Base-by-base conservation (phyloP, 2,329 filamentous ascomycete species). In the Parastagonospora nodorum region DNA sequence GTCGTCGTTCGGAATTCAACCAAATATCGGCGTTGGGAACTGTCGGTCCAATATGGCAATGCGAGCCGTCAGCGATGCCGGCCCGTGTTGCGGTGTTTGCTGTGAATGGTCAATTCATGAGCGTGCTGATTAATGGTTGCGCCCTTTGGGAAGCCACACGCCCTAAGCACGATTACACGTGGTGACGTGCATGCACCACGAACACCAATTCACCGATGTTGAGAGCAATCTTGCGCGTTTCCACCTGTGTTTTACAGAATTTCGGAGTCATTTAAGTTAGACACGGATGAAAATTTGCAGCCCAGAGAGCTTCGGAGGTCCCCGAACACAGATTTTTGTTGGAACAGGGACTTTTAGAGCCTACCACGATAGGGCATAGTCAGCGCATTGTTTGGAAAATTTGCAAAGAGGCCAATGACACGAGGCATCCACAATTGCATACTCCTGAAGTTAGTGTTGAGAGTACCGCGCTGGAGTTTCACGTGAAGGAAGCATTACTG, bases 311-410 rank as follows among this genome's bases (percentile, higher is more conserved):
- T 44, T 59, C 56, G 53, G 62, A 49, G 15, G 42, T 9, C 45
- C 29, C 58, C 53, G 56, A 59, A 51, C 14, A 39, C 45, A 53
- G 55, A 14, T 19, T 45, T 38, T 37, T 27, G 29, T 47, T 35
- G 44, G 32, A 39, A 35, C 5, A 39, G 49, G 42, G 48, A 50
- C 33, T 42, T 36, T 24, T 58, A 51, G 53, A 56, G 51, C 51
- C 57, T 59, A 59, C 50, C 56, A 65, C 47, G 56, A 57, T 58
- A 57, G 37, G 57, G 57, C 45, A 58, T 65, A 63, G 62, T 38
- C 36, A 40, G 44, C 43, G 16, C 30, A 12, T 28, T 45, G 45
- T 49, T 50, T 39, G 46, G 7, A 63, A 64, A 62, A 58, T 58
- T 63, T 63, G 53, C 56, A 59, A 39, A 29, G 24, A 44, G 47